Conservation (phyloP, 1,139 yeast genomes). For the Sugiyamaella xylanicola region DNA sequence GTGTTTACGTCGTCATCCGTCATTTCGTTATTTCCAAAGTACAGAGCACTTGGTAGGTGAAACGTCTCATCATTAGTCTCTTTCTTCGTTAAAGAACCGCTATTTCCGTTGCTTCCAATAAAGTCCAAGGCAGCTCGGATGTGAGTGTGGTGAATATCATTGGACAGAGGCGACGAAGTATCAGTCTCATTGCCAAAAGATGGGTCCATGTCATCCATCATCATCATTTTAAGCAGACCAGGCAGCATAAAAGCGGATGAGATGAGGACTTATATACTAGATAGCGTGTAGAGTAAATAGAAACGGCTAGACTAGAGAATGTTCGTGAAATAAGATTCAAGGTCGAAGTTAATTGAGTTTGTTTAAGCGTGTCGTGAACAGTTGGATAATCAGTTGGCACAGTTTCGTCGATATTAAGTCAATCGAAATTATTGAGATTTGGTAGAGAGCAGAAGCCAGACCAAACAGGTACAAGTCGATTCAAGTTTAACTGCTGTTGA, state of each 20-base stretch:
- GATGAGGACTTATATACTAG: background rate
- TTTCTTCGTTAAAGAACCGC: background rate
- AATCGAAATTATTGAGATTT: too few species aligned
- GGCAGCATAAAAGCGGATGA: conserved; percentile 4
- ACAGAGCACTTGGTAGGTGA: conserved; percentile 11
- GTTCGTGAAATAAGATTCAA: too few species aligned
- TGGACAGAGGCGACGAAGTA: conserved; percentile 7
- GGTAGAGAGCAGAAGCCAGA: too few species aligned
- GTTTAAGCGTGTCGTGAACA: too few species aligned
- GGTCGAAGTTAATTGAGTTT: too few species aligned
- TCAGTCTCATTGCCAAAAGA: background rate
- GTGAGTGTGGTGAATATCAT: conserved; percentile 10
- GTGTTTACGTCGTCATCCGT: conserved; percentile 6
- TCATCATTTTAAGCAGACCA: conserved; percentile 12
- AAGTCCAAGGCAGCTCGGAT: conserved; percentile 15
- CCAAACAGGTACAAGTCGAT: too few species aligned
- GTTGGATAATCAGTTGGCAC: too few species aligned
- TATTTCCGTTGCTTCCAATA: background rate
- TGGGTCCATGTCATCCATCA: conserved; percentile 4
- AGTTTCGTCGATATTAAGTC: too few species aligned
- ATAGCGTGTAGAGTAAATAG: background rate
- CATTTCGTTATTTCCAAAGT: conserved; percentile 14
- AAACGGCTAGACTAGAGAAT: background rate
- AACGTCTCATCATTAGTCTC: background rate
- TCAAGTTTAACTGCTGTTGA: background rate